Percentiles rank a stretch among this genome's conserved stretches.
Evolutionary conservation across 225 moss, liverwort and hornwort genomes (phyloP).

Genomic region (Takakia lepidozioides): DNA sequence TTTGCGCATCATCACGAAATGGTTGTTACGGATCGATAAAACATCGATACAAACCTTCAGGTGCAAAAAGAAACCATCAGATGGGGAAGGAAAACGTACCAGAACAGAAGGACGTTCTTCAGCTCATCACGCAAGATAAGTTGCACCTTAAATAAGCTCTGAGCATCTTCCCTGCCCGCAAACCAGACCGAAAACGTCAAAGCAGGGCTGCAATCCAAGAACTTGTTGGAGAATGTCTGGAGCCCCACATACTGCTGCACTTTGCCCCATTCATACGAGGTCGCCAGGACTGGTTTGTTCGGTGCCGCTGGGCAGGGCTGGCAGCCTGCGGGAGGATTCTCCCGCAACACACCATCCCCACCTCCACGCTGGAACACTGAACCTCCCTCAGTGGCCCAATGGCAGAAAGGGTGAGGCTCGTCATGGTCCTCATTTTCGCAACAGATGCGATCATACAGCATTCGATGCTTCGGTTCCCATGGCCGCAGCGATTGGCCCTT

Average conservation of each 20-base stretch:
- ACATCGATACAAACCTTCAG: no score
- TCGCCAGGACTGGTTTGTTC: slow-evolving; percentile 46
- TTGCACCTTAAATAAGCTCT: slow-evolving; percentile 35
- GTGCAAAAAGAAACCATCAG: not conserved
- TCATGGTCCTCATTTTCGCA: slow-evolving; percentile 51
- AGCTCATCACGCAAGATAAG: slow-evolving; percentile 41
- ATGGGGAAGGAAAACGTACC: slow-evolving; percentile 18
- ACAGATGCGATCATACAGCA: slow-evolving; percentile 47
- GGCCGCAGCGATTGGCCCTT: slow-evolving; percentile 27
- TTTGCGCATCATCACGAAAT: no score
- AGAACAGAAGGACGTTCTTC: slow-evolving; percentile 34
- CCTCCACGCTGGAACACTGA: slow-evolving; percentile 69
- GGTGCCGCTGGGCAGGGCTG: slow-evolving; percentile 30
- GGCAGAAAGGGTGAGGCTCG: slow-evolving; percentile 49
- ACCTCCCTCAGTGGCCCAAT: slow-evolving; percentile 63
- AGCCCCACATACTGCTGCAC: slow-evolving; percentile 56
- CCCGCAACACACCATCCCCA: slow-evolving; percentile 62
- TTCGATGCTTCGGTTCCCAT: slow-evolving; percentile 54
- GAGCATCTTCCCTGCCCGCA: slow-evolving; percentile 31
- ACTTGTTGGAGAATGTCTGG: slow-evolving; percentile 48
- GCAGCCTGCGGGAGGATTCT: slow-evolving; percentile 39
- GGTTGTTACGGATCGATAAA: no score
- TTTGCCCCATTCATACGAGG: slow-evolving; percentile 69
- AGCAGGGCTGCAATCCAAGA: slow-evolving; percentile 54
- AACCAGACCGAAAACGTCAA: slow-evolving; percentile 59